phyloP scores from a whole-genome alignment of 805 yeast genomes.

The Candida chilensis region DNA sequence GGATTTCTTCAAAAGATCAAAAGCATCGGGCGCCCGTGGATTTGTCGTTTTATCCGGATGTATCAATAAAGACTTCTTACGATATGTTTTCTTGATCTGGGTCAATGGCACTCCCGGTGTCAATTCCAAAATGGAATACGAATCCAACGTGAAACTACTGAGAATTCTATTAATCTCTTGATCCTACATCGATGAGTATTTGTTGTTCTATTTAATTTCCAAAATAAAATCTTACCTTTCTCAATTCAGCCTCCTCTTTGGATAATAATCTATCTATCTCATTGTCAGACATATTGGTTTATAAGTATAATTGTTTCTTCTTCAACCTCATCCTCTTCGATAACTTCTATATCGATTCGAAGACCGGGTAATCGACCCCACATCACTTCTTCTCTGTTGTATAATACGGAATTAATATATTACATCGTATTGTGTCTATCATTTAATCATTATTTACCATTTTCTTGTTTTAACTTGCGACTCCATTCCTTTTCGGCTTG shows the following conservation, averaged over 20 bases:
- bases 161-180: slow-evolving; percentile 49
- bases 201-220: no score
- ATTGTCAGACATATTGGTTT: not conserved
- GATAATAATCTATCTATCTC: not conserved
- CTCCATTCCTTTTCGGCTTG: slow-evolving; percentile 84
- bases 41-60: slow-evolving; percentile 62
- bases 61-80: slow-evolving; percentile 52
- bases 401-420: no score
- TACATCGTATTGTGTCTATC: no score
- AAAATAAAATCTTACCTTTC: not conserved
- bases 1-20: slow-evolving; percentile 50
- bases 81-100: slow-evolving; percentile 36
- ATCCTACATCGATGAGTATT: no score
- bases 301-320: no score
- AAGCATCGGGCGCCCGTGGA: slow-evolving; percentile 53
- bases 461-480: slow-evolving; percentile 23
- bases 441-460: no score
- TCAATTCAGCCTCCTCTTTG: not conserved
- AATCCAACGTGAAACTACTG: slow-evolving; percentile 35
- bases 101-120: slow-evolving; percentile 26
- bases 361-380: no score
- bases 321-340: no score
- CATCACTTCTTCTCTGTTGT: no score
- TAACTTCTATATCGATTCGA: no score
- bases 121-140: slow-evolving; percentile 43